These are phyloP conservation scores for Saxophila tyrrhenica DNA, from an alignment of 495 filamentous ascomycete genomes.

Conservation along the genomic window DNA sequence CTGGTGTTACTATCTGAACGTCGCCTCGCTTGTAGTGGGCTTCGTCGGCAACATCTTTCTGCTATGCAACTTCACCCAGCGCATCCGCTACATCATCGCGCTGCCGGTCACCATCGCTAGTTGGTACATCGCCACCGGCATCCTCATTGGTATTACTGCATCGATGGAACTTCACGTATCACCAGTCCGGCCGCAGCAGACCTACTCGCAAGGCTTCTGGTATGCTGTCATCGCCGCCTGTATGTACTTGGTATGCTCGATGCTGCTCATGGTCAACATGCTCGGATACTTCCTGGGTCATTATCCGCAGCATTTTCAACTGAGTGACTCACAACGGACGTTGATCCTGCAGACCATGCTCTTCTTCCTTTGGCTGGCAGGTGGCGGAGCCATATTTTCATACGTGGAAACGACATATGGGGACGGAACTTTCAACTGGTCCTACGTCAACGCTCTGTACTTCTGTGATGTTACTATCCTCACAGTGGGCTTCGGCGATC, in stretches of 20 bases:
- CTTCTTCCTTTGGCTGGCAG: conserved; percentile 51
- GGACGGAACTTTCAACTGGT: conserved; percentile 16
- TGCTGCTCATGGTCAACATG: conserved; percentile 65
- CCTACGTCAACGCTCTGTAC: conserved; percentile 48
- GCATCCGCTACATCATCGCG: conserved; percentile 67
- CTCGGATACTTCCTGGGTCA: conserved; percentile 65
- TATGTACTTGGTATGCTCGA: conserved; percentile 52
- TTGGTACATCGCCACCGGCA: conserved; percentile 55
- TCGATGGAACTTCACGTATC: conserved; percentile 51
- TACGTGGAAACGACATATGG: conserved; percentile 26
- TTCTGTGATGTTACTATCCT: conserved; percentile 56
- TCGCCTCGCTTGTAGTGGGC: conserved; percentile 51
- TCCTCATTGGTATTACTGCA: conserved; percentile 49
- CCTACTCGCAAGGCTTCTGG: conserved; percentile 68
- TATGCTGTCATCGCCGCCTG: conserved; percentile 59
- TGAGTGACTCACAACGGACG: conserved; percentile 61
- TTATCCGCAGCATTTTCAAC: conserved; percentile 62
- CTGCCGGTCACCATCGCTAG: conserved; percentile 55
- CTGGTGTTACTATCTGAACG: conserved; percentile 45
- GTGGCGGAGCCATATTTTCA: conserved; percentile 49
- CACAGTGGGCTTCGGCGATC: conserved; percentile 56
- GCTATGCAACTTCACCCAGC: conserved; percentile 73
- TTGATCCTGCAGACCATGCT: conserved; percentile 54
- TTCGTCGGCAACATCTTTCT: conserved; percentile 61
- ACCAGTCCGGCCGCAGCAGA: conserved; percentile 44